These are phyloP conservation scores for Heterobasidion occidentale DNA, from an alignment of 1,284 basidiomycete genomes.

Conservation along the genomic window DNA sequence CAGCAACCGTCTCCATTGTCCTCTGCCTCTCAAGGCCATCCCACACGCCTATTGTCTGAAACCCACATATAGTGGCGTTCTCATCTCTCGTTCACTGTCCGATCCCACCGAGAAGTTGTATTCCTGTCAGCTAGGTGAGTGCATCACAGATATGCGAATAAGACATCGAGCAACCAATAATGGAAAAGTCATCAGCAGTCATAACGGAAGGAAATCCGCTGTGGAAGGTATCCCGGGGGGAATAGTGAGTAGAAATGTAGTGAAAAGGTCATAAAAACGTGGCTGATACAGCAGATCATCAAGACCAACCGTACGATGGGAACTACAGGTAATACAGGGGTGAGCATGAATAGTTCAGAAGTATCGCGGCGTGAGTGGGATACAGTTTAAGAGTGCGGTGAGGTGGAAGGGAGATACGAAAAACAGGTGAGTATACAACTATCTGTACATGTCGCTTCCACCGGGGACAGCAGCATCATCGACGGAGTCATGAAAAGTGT, in stretches of 20 bases:
- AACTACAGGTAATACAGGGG: conserved; percentile 1
- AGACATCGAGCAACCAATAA: background rate
- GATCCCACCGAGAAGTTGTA: background rate
- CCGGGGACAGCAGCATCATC: background rate
- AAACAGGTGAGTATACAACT: conserved; percentile 1
- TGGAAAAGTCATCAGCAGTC: background rate
- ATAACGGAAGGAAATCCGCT: background rate
- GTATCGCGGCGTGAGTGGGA: background rate
- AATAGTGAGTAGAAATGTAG: background rate
- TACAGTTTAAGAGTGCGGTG: background rate
- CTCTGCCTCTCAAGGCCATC: background rate
- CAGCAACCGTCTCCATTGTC: background rate
- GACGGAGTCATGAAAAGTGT: background rate
- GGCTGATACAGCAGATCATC: background rate
- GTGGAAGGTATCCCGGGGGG: background rate
- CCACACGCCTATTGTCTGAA: background rate
- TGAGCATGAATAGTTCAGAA: background rate
- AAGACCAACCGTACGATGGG: background rate
- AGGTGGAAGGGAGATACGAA: background rate
- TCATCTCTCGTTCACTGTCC: background rate
- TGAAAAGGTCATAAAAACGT: background rate
- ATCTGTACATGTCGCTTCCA: background rate
- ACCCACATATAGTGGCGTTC: background rate
- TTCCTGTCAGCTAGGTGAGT: background rate
- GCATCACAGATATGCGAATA: background rate